Evolutionary conservation across 2,329 filamentous ascomycete species (phyloP), one percentile per base, ranked within the genome.

Genomic region (Purpureocillium lavendulum): DNA sequence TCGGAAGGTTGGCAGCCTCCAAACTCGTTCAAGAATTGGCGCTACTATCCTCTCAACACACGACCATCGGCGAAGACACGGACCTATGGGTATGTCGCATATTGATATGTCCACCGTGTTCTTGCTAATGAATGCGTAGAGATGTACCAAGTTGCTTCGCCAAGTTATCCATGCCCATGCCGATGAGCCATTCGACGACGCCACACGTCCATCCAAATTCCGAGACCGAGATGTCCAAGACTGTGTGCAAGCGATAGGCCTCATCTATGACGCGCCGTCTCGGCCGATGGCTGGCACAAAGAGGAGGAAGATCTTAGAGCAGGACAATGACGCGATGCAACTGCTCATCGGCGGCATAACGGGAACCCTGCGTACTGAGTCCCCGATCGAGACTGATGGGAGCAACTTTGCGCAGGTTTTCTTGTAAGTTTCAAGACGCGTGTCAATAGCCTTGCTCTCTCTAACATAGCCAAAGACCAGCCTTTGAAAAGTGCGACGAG

Each of bases 401-500:
- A 40, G 48, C 4, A 47, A 56, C 7, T 50, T 66, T 21, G 58
- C 59, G 33, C 41, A 60, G 38, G 50, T 65, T 12, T 59, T 73
- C 29, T 52, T 65, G 77, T 80, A 61, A 56, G 73, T 66, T 29
- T 35, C 30, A 18, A 5, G 14, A 14, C 24, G 12, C 28, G n/a
- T 35, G 15, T n/a, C 30, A 21, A 36, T 11, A 33, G 39, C 9
- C 12, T 35, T 28, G 33, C 13, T 15, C 18, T 16, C 33, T n/a
- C 52, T 60, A 30, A 60, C 36, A 12, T 5, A 13, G 13, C 3
- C 14, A 33, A 35, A 70, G 64, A 29, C 48, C 51, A 17, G 48
- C 53, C 16, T 79, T 79, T 50, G 49, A 64, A 11, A 52, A 57
- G 12, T 56, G 77, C 4, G 49, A 65, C 13, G 71, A 78, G 42